Evolutionary conservation across 345 rosid genomes (phyloP).

Genomic region (Gynandropsis gynandra): DNA sequence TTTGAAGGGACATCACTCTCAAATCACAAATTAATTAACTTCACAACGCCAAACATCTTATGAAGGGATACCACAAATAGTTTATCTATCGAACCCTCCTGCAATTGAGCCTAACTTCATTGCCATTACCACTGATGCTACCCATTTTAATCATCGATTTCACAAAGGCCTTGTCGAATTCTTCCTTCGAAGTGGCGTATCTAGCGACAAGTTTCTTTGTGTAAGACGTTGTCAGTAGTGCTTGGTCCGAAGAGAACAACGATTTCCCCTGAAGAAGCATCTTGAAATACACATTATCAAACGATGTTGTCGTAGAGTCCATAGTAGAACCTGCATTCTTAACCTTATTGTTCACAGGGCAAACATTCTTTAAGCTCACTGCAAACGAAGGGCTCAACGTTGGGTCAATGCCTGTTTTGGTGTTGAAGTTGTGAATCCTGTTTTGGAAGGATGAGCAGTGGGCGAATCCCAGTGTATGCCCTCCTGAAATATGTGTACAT

Average conservation of each 20-base stretch:
- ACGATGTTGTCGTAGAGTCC: slow-evolving; percentile 36
- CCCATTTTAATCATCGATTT: slow-evolving; percentile 83
- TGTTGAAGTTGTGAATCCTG: slow-evolving; percentile 71
- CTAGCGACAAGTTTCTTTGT: slow-evolving; percentile 48
- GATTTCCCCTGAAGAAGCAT: slow-evolving; percentile 59
- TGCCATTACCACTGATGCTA: slow-evolving; percentile 53
- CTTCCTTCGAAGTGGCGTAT: slow-evolving; percentile 40
- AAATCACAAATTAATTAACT: too few relatives aligned
- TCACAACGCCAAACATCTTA: background rate
- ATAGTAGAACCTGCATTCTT: slow-evolving; percentile 56
- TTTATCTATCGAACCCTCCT: slow-evolving; percentile 32
- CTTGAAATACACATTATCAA: slow-evolving; percentile 68
- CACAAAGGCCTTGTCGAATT: slow-evolving; percentile 55
- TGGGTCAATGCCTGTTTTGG: slow-evolving; percentile 51
- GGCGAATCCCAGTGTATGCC: slow-evolving; percentile 84
- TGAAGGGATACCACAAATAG: background rate
- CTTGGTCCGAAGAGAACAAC: slow-evolving; percentile 73
- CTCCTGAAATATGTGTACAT: slow-evolving; percentile 39
- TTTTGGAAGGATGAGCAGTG: slow-evolving; percentile 83
- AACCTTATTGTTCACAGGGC: slow-evolving; percentile 53
- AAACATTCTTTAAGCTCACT: slow-evolving; percentile 36
- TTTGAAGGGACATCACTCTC: too few relatives aligned
- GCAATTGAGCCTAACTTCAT: slow-evolving; percentile 72
- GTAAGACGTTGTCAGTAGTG: slow-evolving; percentile 43
- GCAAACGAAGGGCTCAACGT: slow-evolving; percentile 59